A percentile compares a stretch with the other conserved stretches of the same genome.
Evolutionary conservation across 768 basidiomycete species (phyloP).

Genomic region (Botryobasidium botryosum): DNA sequence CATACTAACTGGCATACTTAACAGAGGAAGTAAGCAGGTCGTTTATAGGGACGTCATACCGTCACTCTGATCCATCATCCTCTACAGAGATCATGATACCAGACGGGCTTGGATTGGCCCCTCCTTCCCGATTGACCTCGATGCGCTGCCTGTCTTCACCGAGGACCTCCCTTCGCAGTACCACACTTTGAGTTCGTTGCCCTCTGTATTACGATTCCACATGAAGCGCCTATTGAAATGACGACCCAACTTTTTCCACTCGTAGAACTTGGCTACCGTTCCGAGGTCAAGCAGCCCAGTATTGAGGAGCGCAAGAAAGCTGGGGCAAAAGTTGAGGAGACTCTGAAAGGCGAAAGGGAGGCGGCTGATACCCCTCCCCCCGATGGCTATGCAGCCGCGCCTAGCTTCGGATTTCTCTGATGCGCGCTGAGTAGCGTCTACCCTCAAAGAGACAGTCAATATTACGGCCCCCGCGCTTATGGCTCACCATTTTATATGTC

Average conservation of each 20-base stretch:
- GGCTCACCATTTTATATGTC: no score
- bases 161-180: slow-evolving; percentile 53
- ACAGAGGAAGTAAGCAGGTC: no score
- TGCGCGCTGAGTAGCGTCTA: no score
- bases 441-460: no score
- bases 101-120: slow-evolving; percentile 61
- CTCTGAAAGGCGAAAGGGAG: slow-evolving; percentile 43
- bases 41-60: no score
- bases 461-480: no score
- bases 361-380: no score
- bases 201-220: no score
- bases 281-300: slow-evolving; percentile 29
- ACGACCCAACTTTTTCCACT: neutral
- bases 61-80: neutral
- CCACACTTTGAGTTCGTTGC: slow-evolving; percentile 41
- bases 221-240: no score
- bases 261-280: slow-evolving; percentile 55
- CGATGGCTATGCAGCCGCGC: no score
- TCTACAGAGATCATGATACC: slow-evolving; percentile 45
- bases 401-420: no score
- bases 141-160: slow-evolving; percentile 32
- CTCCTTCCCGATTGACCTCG: slow-evolving; percentile 47
- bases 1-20: no score
- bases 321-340: slow-evolving; percentile 42
- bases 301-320: slow-evolving; percentile 39